Base-by-base conservation (phyloP, 306 rosid species). In the Inga oerstediana region DNA sequence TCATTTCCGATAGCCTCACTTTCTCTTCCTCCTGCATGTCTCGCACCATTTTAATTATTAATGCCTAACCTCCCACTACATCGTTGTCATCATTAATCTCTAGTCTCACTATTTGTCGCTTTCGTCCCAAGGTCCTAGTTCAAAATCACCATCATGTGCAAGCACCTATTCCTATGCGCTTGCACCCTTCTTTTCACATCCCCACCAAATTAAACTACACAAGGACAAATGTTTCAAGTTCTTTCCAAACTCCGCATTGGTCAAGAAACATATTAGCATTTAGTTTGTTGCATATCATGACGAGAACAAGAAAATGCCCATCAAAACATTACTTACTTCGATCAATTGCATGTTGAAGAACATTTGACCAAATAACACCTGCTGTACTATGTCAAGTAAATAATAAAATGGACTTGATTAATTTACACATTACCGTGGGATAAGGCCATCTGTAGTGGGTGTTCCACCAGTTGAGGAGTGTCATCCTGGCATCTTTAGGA, bases 391-490 rank as follows among this genome's bases (percentile, higher is more conserved):
- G 20, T 8, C 2, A 7, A 7, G 27, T 13, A 39, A 39, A 39
- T 39, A 39, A 39, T 39, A 39, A 39, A 39, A 39, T 39, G 8
- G 43, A 6, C 43, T 39, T 5, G 43, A 39, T 39, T 39, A 39
- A 6, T 6, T 39, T 6, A 19, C 44, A 43, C 3, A 41, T 84
- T 90, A 94, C 98, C 89, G 94, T 90, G 51, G 98, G 98, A 81
- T 93, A 94, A 37, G 98, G 98, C 97, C 98, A 94, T 80, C 91
- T 87, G 80, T 84, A 86, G 65, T 94, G 98, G 11, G 85, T 2
- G 71, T 70, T 94, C 98, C 97, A 93, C 97, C 98, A 94, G 15
- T 90, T 82, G 72, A 90, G 59, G 4, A 94, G 74, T 4, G 88
- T 45, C 59, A 73, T 80, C 80, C 89, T 93, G 72, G 98, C 97